A percentile compares a stretch with the other conserved stretches of the same genome.
Conservation (phyloP, 2,329 filamentous ascomycete species). For the Hypoxylon sp. region DNA sequence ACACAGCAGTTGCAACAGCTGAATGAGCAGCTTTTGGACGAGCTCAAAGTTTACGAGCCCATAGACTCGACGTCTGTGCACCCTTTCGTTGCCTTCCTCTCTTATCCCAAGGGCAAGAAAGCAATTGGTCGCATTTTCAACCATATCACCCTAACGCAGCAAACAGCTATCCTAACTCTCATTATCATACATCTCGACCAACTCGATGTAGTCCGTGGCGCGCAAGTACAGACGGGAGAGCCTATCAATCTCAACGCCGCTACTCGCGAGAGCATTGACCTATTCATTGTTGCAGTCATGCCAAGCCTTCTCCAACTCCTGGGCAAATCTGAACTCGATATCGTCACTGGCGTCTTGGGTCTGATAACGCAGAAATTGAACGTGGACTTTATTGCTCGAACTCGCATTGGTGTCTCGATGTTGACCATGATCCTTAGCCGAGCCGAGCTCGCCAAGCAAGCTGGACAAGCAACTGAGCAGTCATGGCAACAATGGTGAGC, state of each 20-base stretch:
- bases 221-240: conserved; percentile 80
- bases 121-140: conserved; percentile 95
- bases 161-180: conserved; percentile 95
- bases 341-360: conserved; percentile 90
- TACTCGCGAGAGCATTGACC: conserved; percentile 91
- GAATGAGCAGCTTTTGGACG: conserved; percentile 85
- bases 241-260: conserved; percentile 76
- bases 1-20: conserved; percentile 87
- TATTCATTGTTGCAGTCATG: conserved; percentile 91
- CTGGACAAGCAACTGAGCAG: conserved; percentile 76
- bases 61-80: conserved; percentile 84
- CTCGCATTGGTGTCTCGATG: conserved; percentile 88
- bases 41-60: conserved; percentile 93
- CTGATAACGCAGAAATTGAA: conserved; percentile 86
- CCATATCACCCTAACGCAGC: conserved; percentile 91
- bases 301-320: conserved; percentile 91
- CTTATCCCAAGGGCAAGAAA: conserved; percentile 96
- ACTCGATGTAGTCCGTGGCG: conserved; percentile 88
- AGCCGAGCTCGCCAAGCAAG: conserved; percentile 92
- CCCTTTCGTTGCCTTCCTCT: conserved; percentile 96
- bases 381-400: conserved; percentile 85
- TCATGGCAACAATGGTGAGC: conserved; percentile 85
- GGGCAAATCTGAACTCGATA: conserved; percentile 89
- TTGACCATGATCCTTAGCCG: conserved; percentile 95
- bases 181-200: conserved; percentile 94